phyloP scores from a whole-genome alignment of 2,329 filamentous ascomycete genomes.

The Neofusicoccum kwambonambiense region DNA sequence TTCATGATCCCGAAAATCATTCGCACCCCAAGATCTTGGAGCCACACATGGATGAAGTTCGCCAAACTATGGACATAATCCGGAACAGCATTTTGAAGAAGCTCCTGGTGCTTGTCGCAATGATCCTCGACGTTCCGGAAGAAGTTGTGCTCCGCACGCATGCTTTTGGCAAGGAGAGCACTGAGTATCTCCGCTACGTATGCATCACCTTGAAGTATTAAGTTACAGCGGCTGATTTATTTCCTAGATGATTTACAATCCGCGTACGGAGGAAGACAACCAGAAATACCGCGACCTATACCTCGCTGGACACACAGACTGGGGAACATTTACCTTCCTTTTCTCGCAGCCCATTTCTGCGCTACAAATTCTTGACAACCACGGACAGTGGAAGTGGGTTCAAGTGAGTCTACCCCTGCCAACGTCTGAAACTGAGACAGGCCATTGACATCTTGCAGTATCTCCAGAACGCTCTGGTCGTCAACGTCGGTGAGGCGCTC shows the following conservation, averaged over 20 bases:
- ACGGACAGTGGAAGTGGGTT: conserved; percentile 27
- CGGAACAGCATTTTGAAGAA: not conserved
- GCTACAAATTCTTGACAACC: conserved; percentile 27
- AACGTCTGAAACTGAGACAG: no score
- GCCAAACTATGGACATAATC: conserved; percentile 2
- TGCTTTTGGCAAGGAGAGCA: not conserved
- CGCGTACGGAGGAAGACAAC: not conserved
- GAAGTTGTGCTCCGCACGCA: not conserved
- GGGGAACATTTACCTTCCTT: conserved; percentile 27
- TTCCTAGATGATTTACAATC: not conserved
- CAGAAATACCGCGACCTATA: conserved; percentile 25
- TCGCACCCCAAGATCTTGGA: not conserved
- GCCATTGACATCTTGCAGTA: conserved; percentile 18
- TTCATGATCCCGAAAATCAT: not conserved
- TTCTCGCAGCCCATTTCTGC: conserved; percentile 29
- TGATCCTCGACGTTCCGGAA: not conserved
- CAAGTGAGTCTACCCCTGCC: no score
- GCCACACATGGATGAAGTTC: not conserved
- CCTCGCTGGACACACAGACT: conserved; percentile 34
- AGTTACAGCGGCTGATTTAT: not conserved
- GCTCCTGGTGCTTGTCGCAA: conserved; percentile 3
- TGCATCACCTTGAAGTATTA: no score
- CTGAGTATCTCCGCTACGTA: conserved; percentile 3
- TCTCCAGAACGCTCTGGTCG: conserved; percentile 28
- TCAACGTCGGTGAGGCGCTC: conserved; percentile 32